Base-by-base conservation (phyloP, 148 eudicot genomes). In the Rhododendron ovatum region DNA sequence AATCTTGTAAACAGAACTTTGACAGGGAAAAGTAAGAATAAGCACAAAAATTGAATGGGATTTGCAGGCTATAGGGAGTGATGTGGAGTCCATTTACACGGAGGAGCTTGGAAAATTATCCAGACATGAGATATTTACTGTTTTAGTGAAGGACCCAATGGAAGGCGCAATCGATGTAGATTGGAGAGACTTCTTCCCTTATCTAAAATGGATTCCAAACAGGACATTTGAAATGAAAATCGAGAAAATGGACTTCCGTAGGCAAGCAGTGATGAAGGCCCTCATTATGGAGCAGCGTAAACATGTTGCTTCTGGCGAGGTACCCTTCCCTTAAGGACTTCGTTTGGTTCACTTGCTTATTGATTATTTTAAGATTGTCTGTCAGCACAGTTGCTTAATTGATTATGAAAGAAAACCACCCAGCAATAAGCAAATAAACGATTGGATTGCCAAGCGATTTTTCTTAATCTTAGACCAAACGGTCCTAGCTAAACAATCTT, bases 171-270 rank as follows among this genome's bases (percentile, higher is more conserved):
- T 95, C 59, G 98, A 95, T 45, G 99, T 97, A 71, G 99, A 97
- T 83, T 97, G 99, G 99, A 93, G 99, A 90, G 99, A 97, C 86
- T 97, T 97, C 87, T 97, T 95, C 88, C 99, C 99, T 1, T 95
- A 91, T 85, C 89, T 97, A 18, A 90, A 88, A 79, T 97, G 99
- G 99, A 88, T 95, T 86, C 99, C 99, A 0, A 95, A 94, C 80
- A 91, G 75, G 84, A 78, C 83, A 24, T 93, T 97, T 55, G 99
- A 97, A 86, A 48, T 78, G 33, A 94, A 89, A 28, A 91, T 95
- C 0, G 80, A 83, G 69, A 88, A 83, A n/a, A 90, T 94, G 90
- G 88, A 89, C 89, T 84, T 85, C 67, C 94, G 94, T 2, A 93
- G 98, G 87, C 81, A 87, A 84, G 93, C 95, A 4, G 95, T 95